Percentiles rank a stretch among this genome's conserved stretches.
Conservation (phyloP, 768 basidiomycete species). For the Boletus sp. region DNA sequence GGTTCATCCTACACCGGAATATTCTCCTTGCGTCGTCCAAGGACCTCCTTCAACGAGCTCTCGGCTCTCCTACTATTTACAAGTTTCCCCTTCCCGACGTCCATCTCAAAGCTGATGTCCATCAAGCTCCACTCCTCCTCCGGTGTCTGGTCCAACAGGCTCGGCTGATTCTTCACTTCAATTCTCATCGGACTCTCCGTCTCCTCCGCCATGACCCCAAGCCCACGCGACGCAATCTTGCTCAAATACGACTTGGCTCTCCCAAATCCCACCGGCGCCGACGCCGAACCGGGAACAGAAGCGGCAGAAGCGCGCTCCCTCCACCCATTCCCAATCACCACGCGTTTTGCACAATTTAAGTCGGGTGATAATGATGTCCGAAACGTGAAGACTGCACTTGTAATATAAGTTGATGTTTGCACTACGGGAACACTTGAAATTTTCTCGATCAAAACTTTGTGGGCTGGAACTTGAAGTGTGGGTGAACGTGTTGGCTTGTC, state of each 20-base stretch:
- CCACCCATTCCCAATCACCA: conserved; percentile 57
- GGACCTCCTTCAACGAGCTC: conserved; percentile 27
- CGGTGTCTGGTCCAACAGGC: conserved; percentile 58
- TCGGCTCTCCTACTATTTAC: conserved; percentile 33
- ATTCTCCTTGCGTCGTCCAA: conserved; percentile 31
- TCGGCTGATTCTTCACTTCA: conserved; percentile 44
- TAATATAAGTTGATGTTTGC: no score
- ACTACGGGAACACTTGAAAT: no score
- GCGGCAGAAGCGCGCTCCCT: conserved; percentile 34
- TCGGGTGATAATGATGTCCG: no score
- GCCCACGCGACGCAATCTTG: conserved; percentile 22
- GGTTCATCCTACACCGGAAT: conserved; percentile 14
- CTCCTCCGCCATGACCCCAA: conserved; percentile 32
- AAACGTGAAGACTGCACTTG: no score
- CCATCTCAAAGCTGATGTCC: conserved; percentile 55
- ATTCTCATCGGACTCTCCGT: conserved; percentile 54
- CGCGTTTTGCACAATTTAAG: no score
- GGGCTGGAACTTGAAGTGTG: no score
- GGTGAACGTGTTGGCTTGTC: no score
- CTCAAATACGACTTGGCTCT: conserved; percentile 52
- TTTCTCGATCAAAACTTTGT: no score
- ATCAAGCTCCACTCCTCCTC: conserved; percentile 51
- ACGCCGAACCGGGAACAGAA: conserved; percentile 2
- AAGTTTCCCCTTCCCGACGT: conserved; percentile 21
- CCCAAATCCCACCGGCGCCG: conserved; percentile 27